phyloP scores from a whole-genome alignment of 306 rosid species.

The Cucumis melo region DNA sequence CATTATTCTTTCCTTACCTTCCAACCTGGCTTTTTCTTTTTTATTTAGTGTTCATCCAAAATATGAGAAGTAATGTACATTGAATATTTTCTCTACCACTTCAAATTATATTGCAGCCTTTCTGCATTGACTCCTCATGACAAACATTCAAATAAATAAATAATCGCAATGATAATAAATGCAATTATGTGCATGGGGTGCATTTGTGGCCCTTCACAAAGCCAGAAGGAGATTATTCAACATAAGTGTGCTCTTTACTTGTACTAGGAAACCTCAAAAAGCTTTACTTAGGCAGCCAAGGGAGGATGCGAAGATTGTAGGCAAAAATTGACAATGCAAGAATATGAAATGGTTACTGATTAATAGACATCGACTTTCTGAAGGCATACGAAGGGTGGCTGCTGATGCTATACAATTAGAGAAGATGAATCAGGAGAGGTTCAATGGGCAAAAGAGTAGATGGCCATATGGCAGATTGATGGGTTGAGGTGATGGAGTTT shows the following conservation, averaged over 20 bases:
- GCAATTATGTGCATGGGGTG: neutral
- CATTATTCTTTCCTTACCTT: neutral
- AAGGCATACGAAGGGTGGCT: neutral
- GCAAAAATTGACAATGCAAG: neutral
- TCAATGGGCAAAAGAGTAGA: neutral
- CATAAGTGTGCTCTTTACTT: neutral
- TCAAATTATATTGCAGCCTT: neutral
- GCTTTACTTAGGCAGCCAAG: neutral
- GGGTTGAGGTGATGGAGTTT: conserved; percentile 1
- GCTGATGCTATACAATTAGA: neutral
- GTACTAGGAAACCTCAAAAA: neutral
- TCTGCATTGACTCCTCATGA: neutral
- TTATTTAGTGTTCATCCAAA: neutral
- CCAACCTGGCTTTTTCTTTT: neutral
- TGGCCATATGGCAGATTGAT: neutral
- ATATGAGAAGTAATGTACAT: neutral
- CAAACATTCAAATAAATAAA: neutral
- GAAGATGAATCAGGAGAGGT: neutral
- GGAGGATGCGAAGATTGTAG: neutral
- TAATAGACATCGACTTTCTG: neutral
- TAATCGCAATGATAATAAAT: neutral
- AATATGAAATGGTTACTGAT: neutral
- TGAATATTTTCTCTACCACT: neutral
- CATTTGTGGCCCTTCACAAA: neutral
- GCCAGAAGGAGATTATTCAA: neutral